Evolutionary conservation across 2,329 filamentous ascomycete genomes (phyloP).

Genomic region (Didymosphaeria variabile): DNA sequence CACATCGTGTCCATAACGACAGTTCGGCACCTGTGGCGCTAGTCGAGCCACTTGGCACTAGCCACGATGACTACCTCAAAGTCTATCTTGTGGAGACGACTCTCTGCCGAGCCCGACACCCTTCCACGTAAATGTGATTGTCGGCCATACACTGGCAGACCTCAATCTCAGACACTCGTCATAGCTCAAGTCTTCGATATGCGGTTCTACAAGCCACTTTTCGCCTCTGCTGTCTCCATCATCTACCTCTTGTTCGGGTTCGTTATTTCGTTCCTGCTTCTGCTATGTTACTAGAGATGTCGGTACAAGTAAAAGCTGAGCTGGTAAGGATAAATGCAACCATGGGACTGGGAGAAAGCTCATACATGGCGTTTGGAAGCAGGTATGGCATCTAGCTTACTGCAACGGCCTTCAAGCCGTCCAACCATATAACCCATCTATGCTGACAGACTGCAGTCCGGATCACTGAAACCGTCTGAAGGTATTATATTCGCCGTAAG

Average conservation of each 20-base stretch:
- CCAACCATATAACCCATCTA: too few relatives aligned
- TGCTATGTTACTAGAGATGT: slow-evolving; percentile 36
- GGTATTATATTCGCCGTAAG: too few relatives aligned
- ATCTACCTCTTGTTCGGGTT: neutral
- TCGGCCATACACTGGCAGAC: neutral
- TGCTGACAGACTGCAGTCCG: too few relatives aligned
- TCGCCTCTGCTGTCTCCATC: neutral
- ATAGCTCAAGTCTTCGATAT: neutral
- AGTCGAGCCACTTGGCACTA: slow-evolving; percentile 10
- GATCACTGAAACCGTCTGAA: too few relatives aligned
- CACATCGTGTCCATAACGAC: slow-evolving; percentile 47
- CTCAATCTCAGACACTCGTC: neutral
- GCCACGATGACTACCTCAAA: slow-evolving; percentile 1
- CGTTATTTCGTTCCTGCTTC: slow-evolving; percentile 43
- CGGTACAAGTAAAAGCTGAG: neutral
- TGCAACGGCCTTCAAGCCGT: too few relatives aligned
- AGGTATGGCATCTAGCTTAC: too few relatives aligned
- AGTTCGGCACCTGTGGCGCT: slow-evolving; percentile 27
- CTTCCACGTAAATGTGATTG: neutral
- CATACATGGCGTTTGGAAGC: too few relatives aligned
- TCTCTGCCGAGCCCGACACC: too few relatives aligned
- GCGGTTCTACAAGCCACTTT: neutral
- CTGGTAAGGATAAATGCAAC: neutral
- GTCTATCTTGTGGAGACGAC: too few relatives aligned
- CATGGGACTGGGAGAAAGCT: too few relatives aligned